Percentiles rank a stretch among this genome's conserved stretches.
phyloP scores from a whole-genome alignment of 164 flowering plant species.

The Vitis cinerea region DNA sequence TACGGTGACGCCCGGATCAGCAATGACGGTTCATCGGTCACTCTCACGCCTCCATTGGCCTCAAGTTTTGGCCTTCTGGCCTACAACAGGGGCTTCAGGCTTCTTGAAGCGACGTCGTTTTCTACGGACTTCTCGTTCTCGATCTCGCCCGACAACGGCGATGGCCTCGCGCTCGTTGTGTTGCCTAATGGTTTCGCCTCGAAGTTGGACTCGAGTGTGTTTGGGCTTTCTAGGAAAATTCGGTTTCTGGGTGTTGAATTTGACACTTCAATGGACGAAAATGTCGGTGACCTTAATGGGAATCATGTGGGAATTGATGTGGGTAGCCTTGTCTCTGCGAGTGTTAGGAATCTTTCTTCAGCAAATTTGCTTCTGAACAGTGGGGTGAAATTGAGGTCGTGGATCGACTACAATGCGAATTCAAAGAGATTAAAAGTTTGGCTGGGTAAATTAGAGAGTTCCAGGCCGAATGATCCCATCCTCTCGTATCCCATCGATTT shows the following conservation, averaged over 20 bases:
- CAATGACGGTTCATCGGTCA: conserved; percentile 13
- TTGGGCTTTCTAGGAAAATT: conserved; percentile 15
- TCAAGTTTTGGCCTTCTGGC: conserved; percentile 25
- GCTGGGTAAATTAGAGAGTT: conserved; percentile 19
- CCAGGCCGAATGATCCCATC: conserved; percentile 25
- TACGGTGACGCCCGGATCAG: conserved; percentile 28
- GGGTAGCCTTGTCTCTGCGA: conserved; percentile 15
- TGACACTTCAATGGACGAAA: conserved; percentile 15
- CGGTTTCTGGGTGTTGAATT: conserved; percentile 26
- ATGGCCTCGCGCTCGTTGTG: conserved; percentile 21
- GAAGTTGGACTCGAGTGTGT: conserved; percentile 12
- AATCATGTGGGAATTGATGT: conserved; percentile 25
- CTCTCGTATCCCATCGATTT: conserved; percentile 20
- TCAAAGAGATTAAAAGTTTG: conserved; percentile 32
- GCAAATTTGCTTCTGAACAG: conserved; percentile 14
- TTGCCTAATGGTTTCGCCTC: conserved; percentile 12
- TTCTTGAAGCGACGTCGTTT: conserved; percentile 24
- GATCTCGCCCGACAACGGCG: conserved; percentile 21
- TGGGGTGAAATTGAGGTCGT: conserved; percentile 22
- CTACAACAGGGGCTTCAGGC: conserved; percentile 12
- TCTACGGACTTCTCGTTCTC: conserved; percentile 30
- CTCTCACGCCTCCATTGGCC: conserved; percentile 13
- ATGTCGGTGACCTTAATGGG: conserved; percentile 19
- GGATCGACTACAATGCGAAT: conserved; percentile 37
- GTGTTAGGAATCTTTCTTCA: conserved; percentile 15